Conservation (phyloP, 768 basidiomycete species). For the Tylopilus sp. region DNA sequence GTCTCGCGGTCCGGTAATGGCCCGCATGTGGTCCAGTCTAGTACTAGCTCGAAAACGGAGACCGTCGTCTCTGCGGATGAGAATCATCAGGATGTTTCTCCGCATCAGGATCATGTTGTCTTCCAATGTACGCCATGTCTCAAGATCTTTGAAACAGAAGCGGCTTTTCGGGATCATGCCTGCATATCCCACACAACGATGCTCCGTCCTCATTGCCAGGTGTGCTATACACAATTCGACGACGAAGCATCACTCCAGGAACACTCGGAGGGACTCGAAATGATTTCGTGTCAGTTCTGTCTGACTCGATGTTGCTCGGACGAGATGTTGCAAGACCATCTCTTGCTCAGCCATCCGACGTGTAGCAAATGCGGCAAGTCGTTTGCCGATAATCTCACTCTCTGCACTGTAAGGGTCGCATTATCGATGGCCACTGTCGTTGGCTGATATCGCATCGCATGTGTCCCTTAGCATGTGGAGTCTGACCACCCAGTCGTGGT, state of each 20-base stretch:
- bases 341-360: constrained; percentile 18
- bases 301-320: constrained; percentile 19
- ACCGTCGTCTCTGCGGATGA: not conserved
- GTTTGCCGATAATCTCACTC: constrained; percentile 18
- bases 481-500: constrained; percentile 23
- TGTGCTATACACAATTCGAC: constrained; percentile 24
- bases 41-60: not conserved
- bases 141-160: constrained; percentile 11
- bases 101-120: not conserved
- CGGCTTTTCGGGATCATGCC: constrained; percentile 10
- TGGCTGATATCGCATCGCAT: not conserved
- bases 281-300: constrained; percentile 22
- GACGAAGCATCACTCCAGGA: constrained; percentile 14
- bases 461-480: constrained; percentile 19
- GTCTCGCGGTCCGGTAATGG: not conserved
- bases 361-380: constrained; percentile 20
- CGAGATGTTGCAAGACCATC: constrained; percentile 25
- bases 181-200: constrained; percentile 11
- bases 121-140: constrained; percentile 18
- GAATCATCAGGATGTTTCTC: not conserved
- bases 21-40: not conserved
- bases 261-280: constrained; percentile 13
- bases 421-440: not conserved
- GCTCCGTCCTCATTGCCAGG: constrained; percentile 17
- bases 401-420: constrained; percentile 18